A percentile compares a stretch with the other conserved stretches of the same genome.
Conservation (phyloP, 345 rosid species). For the Raphanus raphanistrum region DNA sequence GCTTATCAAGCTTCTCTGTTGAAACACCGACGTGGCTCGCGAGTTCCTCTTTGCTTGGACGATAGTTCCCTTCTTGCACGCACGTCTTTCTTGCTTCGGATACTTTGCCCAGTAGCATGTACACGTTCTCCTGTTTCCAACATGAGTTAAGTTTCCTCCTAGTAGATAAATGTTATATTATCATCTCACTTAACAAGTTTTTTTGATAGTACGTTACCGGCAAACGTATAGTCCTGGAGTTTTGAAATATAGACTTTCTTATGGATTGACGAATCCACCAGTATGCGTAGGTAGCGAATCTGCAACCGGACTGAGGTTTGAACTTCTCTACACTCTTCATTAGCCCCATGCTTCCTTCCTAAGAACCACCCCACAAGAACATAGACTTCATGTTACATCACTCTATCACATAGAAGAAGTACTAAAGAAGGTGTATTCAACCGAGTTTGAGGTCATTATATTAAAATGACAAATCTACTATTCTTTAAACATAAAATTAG, state of each 20-base stretch:
- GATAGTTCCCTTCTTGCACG: conserved; percentile 53
- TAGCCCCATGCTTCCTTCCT: conserved; percentile 93
- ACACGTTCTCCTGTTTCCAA: conserved; percentile 59
- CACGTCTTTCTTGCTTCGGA: conserved; percentile 62
- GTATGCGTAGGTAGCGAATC: conserved; percentile 83
- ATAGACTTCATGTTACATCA: conserved; percentile 7
- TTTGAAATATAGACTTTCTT: conserved; percentile 72
- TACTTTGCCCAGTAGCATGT: conserved; percentile 55
- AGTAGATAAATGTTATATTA: background rate
- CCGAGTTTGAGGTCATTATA: no score
- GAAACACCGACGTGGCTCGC: conserved; percentile 74
- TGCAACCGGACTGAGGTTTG: conserved; percentile 79
- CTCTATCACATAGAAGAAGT: background rate
- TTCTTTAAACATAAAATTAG: background rate
- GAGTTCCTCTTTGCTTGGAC: conserved; percentile 61
- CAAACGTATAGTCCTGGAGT: conserved; percentile 76
- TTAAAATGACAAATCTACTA: no score
- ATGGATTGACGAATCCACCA: conserved; percentile 90
- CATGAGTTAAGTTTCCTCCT: conserved; percentile 13
- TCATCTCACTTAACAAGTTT: background rate
- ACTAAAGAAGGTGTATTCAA: background rate
- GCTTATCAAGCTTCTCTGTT: conserved; percentile 54
- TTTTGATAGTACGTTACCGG: conserved; percentile 55
- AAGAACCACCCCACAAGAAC: background rate
- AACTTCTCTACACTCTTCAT: conserved; percentile 85